Evolutionary conservation across 176 grass and related monocot species (phyloP), one percentile per base, ranked within the genome.

Genomic region (Miscanthus lutarioriparius): DNA sequence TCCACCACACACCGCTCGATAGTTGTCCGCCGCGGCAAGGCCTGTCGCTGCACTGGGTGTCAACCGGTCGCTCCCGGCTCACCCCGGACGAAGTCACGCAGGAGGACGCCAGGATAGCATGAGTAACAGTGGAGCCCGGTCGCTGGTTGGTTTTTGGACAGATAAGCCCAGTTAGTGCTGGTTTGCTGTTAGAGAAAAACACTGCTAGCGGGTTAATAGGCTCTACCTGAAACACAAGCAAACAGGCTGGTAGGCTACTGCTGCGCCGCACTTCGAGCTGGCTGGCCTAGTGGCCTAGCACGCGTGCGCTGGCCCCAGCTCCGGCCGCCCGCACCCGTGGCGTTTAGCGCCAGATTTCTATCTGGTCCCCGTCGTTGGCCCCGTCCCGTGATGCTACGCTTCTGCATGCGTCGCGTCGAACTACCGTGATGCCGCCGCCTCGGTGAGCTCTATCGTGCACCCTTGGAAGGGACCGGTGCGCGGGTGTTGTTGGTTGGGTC

Each of bases 21-120:
- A 62, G n/a, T 25, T 82, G 80, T 64, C 81, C 32, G 69, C 80
- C 70, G 43, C 37, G 23, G 58, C 8, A 83, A 20, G 56, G 70
- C 35, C 72, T 65, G 72, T 56, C 72, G 0, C 6, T 4, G 30
- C n/a, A 9, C 38, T n/a, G 69, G 38, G 67, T 20, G 79, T 41
- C 48, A 70, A 15, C 4, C 22, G 64, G 20, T 51, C 30, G 17
- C 41, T 19, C 51, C 22, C 51, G 51, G 1, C 26, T 15, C 63
- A 10, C 47, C 32, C 44, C 48, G n/a, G 9, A n/a, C n/a, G n/a
- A n/a, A n/a, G n/a, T n/a, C n/a, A n/a, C n/a, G n/a, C n/a, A n/a
- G n/a, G n/a, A n/a, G n/a, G n/a, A n/a, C n/a, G n/a, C n/a, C n/a
- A n/a, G n/a, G 7, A 59, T 59, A 8, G 17, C 6, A 22, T 7